These are phyloP conservation scores for Chalaropsis ovoidea DNA, from an alignment of 2,329 filamentous ascomycete species.

Conservation along the genomic window DNA sequence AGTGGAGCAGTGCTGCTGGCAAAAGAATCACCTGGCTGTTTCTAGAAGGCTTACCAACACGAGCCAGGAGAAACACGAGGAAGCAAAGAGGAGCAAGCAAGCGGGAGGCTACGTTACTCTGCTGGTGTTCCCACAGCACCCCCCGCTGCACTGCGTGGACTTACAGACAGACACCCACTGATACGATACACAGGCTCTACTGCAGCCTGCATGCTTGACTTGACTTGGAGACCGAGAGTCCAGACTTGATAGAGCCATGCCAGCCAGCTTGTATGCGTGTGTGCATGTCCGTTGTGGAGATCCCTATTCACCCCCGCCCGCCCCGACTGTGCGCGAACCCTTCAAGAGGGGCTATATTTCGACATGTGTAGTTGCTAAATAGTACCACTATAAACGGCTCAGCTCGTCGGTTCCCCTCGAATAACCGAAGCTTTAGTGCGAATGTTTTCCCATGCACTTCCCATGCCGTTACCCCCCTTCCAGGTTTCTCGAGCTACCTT, in stretches of 20 bases:
- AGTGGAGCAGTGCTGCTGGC: neutral
- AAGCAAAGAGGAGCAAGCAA: neutral
- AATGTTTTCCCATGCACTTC: conserved; percentile 4
- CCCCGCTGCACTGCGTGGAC: neutral
- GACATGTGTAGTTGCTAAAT: neutral
- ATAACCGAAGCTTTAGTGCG: neutral
- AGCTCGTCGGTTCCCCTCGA: neutral
- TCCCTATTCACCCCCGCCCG: no score
- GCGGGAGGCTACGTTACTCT: conserved; percentile 9
- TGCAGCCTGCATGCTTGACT: neutral
- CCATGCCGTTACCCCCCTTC: neutral
- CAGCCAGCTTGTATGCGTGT: no score
- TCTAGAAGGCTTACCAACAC: conserved; percentile 11
- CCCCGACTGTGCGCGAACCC: neutral
- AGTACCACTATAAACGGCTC: no score
- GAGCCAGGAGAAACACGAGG: neutral
- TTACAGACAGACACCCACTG: neutral
- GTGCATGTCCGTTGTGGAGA: no score
- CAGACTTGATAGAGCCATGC: no score
- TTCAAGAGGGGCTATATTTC: neutral
- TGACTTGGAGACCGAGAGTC: no score
- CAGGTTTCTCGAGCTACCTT: neutral
- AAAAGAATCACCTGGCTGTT: neutral
- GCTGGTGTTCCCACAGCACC: neutral
- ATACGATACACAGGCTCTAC: neutral